These are phyloP conservation scores for Oryza brachyantha DNA, from an alignment of 176 grass and related monocot genomes.

Conservation along the genomic window DNA sequence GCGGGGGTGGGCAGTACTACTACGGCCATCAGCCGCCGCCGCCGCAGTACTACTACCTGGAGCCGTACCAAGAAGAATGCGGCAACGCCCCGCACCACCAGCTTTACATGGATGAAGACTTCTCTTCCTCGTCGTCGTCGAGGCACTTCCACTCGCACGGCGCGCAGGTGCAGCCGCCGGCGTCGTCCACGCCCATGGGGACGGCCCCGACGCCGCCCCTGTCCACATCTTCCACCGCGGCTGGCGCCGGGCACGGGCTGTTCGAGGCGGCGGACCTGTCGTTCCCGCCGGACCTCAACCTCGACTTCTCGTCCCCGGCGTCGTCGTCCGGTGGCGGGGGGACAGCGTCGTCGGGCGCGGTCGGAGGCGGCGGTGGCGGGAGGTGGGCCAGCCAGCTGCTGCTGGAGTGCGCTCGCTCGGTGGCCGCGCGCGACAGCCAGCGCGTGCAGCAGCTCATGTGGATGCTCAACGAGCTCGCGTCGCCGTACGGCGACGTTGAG, in stretches of 20 bases:
- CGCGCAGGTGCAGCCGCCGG: slow-evolving; percentile 37
- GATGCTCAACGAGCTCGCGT: slow-evolving; percentile 99
- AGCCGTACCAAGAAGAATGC: slow-evolving; percentile 91
- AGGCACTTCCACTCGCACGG: slow-evolving; percentile 59
- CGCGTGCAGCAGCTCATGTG: slow-evolving; percentile 97
- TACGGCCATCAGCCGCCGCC: slow-evolving; percentile 37
- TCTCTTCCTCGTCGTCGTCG: slow-evolving; percentile 93
- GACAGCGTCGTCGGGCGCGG: slow-evolving; percentile 28
- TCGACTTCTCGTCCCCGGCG: slow-evolving; percentile 84
- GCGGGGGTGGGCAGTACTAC: slow-evolving; percentile 40
- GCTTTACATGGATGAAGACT: slow-evolving; percentile 99
- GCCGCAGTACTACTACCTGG: slow-evolving; percentile 49
- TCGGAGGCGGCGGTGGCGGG: slow-evolving; percentile 23
- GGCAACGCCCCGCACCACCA: slow-evolving; percentile 42
- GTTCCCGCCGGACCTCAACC: slow-evolving; percentile 90
- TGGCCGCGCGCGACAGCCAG: slow-evolving; percentile 70
- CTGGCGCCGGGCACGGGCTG: slow-evolving; percentile 49
- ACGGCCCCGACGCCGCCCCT: slow-evolving; percentile 52
- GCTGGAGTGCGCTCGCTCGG: slow-evolving; percentile 72
- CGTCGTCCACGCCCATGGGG: slow-evolving; percentile 41
- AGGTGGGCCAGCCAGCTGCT: slow-evolving; percentile 76
- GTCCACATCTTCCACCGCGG: slow-evolving; percentile 60
- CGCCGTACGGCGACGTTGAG: slow-evolving; percentile 89
- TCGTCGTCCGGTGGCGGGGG: slow-evolving; percentile 58
- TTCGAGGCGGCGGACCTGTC: slow-evolving; percentile 81